Evolutionary conservation across 208 protist species (phyloP), one percentile per base, ranked within the genome.

Genomic region (Chromosphaera perkinsii): DNA sequence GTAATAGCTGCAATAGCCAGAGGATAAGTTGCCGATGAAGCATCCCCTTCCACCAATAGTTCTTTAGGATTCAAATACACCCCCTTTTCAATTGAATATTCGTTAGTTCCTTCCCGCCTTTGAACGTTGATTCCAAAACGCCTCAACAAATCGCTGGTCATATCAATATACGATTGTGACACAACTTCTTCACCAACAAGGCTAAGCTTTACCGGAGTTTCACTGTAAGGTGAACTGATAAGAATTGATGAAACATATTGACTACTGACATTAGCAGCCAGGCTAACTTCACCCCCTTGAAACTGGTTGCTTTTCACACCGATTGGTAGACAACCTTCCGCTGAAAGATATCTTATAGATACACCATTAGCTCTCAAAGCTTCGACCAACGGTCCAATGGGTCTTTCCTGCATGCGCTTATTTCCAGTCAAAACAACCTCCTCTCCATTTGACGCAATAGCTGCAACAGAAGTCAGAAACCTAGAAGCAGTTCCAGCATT

Each of bases 241-340:
- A 88, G 74, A 24, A 88, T 69, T 1, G 80, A 80, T 1, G 75
- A 83, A 2, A 86, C 80, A 45, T 84, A 88, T 51, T 88, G 84
- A 27, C 59, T 76, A 59, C 49, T 72, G 22, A 88, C 55, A 40
- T 48, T 72, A 22, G 77, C 79, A 3, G 69, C 59, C 22, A 88
- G 73, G 1, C 57, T 37, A 35, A 87, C 79, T n/a, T 49, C 32
- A 26, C 84, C 84, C n/a, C 84, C 84, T 26, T 20, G 48, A 10
- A 63, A 37, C 27, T n/a, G n/a, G n/a, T n/a, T n/a, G n/a, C n/a
- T n/a, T 36, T 14, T 20, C 22, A 24, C 51, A 17, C 14, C 51
- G 0, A n/a, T 20, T 0, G 22, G 26, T 22, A 64, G 47, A 12
- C 17, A 73, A 17, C 68, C 68, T 35, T 66, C 58, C 4, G 26